Evolutionary conservation across 1,284 basidiomycete species (phyloP).

Genomic region (Microbotryomycetes sp.): DNA sequence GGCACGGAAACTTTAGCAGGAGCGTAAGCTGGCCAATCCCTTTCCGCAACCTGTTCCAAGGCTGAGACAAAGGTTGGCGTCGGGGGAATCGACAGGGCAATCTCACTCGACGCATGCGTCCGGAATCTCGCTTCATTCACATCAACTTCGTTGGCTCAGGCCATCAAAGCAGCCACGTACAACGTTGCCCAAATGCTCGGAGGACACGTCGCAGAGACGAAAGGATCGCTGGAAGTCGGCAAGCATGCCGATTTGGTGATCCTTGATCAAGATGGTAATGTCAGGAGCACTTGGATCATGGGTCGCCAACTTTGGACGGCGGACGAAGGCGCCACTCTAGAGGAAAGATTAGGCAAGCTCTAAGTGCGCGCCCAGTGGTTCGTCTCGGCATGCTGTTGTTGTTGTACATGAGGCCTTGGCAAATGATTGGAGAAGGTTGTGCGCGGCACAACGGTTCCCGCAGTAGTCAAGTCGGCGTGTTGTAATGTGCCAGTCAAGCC

Average conservation of each 20-base stretch:
- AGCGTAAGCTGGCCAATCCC: conserved; percentile 45
- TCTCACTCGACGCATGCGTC: conserved; percentile 4
- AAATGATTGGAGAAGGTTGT: no score
- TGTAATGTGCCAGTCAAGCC: no score
- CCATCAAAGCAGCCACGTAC: conserved; percentile 20
- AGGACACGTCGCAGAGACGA: conserved; percentile 6
- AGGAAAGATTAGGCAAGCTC: neutral
- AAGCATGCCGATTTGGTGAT: neutral
- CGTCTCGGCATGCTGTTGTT: no score
- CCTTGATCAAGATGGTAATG: neutral
- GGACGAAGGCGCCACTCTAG: neutral
- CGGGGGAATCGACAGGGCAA: neutral
- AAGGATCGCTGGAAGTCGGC: neutral
- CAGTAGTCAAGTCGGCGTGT: no score
- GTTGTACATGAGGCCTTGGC: no score
- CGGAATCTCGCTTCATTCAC: conserved; percentile 6
- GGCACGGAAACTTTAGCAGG: conserved; percentile 81
- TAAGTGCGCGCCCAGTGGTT: no score
- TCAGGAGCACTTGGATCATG: conserved; percentile 1
- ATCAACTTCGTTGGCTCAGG: neutral
- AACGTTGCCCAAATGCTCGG: conserved; percentile 39
- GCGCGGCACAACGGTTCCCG: no score
- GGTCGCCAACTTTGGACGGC: neutral
- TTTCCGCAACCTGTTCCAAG: neutral
- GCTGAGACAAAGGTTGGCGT: no score